These are phyloP conservation scores for Trichoderma lentiforme DNA, from an alignment of 2,329 filamentous ascomycete species.

Conservation along the genomic window DNA sequence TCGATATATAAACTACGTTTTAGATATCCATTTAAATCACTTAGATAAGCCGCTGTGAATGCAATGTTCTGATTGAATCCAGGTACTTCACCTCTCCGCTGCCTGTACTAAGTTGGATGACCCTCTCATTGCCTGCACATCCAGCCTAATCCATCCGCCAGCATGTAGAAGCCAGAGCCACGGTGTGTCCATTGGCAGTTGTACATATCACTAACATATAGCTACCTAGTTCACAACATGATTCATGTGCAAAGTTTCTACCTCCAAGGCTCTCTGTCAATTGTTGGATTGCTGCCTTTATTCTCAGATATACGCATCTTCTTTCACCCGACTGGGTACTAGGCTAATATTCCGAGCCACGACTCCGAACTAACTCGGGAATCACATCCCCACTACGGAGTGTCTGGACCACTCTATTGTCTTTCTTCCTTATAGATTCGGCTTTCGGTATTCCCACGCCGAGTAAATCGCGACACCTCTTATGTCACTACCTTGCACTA, in stretches of 20 bases:
- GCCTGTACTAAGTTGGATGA: not conserved
- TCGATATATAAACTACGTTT: too few relatives aligned
- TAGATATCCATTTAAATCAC: too few relatives aligned
- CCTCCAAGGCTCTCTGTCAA: not conserved
- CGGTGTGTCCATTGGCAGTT: not conserved
- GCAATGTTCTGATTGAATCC: not conserved
- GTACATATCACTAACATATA: not conserved
- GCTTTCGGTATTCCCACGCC: not conserved
- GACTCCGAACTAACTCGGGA: not conserved
- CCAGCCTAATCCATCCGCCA: not conserved
- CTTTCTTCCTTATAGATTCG: not conserved
- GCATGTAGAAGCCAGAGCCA: not conserved
- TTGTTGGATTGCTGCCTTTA: not conserved
- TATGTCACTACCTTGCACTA: too few relatives aligned
- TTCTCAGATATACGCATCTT: not conserved
- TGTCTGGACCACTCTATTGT: not conserved
- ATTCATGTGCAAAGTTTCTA: not conserved
- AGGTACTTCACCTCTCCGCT: not conserved
- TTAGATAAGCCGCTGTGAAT: not conserved
- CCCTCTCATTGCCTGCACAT: too few relatives aligned
- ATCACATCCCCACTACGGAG: not conserved
- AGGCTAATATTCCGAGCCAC: not conserved
- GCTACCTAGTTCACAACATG: not conserved
- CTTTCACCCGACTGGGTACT: not conserved
- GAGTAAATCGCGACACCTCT: not conserved